These are phyloP conservation scores for Asterophora lycoperdoides DNA, from an alignment of 768 basidiomycete genomes.

Conservation along the genomic window DNA sequence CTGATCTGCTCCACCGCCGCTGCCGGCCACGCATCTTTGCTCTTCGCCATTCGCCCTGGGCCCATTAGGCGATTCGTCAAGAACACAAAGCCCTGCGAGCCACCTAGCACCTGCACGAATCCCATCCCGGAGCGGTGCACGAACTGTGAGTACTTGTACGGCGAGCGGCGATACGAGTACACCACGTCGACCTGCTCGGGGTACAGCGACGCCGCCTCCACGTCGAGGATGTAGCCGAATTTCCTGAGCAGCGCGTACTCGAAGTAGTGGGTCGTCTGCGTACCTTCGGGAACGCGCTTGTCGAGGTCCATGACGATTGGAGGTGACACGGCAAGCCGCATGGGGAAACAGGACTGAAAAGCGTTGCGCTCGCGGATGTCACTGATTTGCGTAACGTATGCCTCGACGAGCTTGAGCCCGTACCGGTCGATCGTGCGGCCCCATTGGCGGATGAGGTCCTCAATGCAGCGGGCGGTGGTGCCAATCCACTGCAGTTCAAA, in stretches of 20 bases:
- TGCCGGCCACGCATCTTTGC: constrained; percentile 52
- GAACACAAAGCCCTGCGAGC: constrained; percentile 78
- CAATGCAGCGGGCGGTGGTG: constrained; percentile 86
- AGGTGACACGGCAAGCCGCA: constrained; percentile 72
- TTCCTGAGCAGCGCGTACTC: constrained; percentile 73
- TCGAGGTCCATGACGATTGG: constrained; percentile 67
- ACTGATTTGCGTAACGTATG: constrained; percentile 87
- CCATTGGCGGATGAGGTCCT: constrained; percentile 83
- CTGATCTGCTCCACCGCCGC: constrained; percentile 62
- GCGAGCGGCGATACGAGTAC: constrained; percentile 83
- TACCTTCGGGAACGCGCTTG: constrained; percentile 61
- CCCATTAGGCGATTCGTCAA: constrained; percentile 84
- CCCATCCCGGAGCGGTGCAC: constrained; percentile 88
- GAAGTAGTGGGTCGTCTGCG: constrained; percentile 67
- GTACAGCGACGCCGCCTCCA: constrained; percentile 75
- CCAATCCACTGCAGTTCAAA: constrained; percentile 98
- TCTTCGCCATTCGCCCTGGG: constrained; percentile 60
- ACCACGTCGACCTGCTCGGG: constrained; percentile 78
- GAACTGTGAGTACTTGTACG: constrained; percentile 84
- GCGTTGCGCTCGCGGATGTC: constrained; percentile 83
- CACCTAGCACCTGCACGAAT: constrained; percentile 85
- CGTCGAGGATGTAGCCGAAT: constrained; percentile 80
- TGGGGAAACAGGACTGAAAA: constrained; percentile 87
- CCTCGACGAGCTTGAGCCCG: constrained; percentile 89
- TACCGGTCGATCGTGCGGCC: constrained; percentile 80